Evolutionary conservation across 1,284 basidiomycete genomes (phyloP).

Genomic region (Cutaneotrichosporon arboriforme): DNA sequence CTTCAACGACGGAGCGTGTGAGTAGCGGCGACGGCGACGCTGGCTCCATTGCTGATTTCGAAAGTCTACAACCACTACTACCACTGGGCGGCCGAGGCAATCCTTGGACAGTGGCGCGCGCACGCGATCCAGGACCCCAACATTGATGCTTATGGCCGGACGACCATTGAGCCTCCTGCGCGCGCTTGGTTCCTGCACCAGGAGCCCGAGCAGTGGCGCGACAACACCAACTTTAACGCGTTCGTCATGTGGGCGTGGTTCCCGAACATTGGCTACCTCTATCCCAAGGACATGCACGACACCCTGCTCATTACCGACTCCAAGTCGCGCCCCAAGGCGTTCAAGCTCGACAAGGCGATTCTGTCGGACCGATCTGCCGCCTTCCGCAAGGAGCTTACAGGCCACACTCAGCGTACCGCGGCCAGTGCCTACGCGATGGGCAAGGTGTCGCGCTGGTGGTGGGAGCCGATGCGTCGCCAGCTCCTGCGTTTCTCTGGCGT

Average conservation of each 20-base stretch:
- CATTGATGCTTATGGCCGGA: slow-evolving; percentile 36
- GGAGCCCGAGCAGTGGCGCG: slow-evolving; percentile 41
- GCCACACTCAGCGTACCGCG: slow-evolving; percentile 61
- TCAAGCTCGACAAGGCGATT: slow-evolving; percentile 50
- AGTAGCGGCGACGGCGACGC: slow-evolving; percentile 12
- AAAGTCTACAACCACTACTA: slow-evolving; percentile 70
- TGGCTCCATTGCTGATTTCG: not conserved
- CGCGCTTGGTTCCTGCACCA: slow-evolving; percentile 46
- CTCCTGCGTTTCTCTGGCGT: slow-evolving; percentile 62
- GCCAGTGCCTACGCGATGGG: slow-evolving; percentile 48
- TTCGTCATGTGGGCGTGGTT: slow-evolving; percentile 43
- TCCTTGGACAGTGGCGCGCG: slow-evolving; percentile 66
- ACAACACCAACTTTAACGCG: slow-evolving; percentile 45
- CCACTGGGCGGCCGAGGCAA: slow-evolving; percentile 71
- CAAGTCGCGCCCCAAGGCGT: slow-evolving; percentile 44
- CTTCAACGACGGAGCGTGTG: slow-evolving; percentile 48
- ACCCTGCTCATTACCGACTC: slow-evolving; percentile 38
- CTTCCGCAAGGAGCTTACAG: slow-evolving; percentile 61
- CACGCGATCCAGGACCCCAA: slow-evolving; percentile 52
- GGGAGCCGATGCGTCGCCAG: slow-evolving; percentile 60
- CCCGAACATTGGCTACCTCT: slow-evolving; percentile 56
- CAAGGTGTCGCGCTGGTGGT: slow-evolving; percentile 56
- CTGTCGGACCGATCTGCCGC: slow-evolving; percentile 68
- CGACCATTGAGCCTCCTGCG: slow-evolving; percentile 33
- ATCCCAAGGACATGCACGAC: slow-evolving; percentile 64